A percentile compares a stretch with the other conserved stretches of the same genome.
These are phyloP conservation scores for Ophiostoma novo-ulmi DNA, from an alignment of 2,329 filamentous ascomycete species.

Conservation along the genomic window DNA sequence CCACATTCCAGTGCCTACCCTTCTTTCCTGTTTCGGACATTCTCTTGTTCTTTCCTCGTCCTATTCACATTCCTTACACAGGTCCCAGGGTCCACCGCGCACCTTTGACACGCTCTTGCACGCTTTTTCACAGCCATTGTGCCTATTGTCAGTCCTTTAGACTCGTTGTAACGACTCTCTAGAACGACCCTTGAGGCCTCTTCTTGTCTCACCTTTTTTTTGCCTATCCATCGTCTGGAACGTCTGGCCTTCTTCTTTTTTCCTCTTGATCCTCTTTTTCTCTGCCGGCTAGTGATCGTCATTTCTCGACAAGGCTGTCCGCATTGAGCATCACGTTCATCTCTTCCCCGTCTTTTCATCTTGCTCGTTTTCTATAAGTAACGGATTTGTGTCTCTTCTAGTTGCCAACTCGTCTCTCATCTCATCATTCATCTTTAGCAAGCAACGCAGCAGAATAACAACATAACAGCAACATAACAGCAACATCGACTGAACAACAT, in stretches of 20 bases:
- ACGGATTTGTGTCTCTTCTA: background rate
- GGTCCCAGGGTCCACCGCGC: constrained; percentile 1
- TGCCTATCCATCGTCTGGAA: constrained; percentile 22
- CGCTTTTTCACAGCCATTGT: background rate
- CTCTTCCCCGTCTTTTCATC: background rate
- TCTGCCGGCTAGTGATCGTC: background rate
- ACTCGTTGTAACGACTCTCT: background rate
- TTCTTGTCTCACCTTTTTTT: background rate
- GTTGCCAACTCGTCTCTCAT: background rate
- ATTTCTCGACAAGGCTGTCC: background rate
- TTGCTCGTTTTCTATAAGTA: background rate
- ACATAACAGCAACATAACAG: background rate
- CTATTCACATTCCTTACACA: constrained; percentile 15
- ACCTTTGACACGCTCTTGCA: background rate
- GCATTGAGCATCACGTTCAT: background rate
- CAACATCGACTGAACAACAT: background rate
- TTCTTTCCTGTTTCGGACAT: background rate
- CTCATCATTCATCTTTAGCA: background rate
- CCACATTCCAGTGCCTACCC: constrained; percentile 5
- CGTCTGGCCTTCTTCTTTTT: constrained; percentile 23
- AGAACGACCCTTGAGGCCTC: background rate
- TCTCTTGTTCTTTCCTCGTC: background rate
- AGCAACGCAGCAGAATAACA: background rate
- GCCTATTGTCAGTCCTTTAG: background rate
- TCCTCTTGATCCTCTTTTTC: background rate